These are phyloP conservation scores for Plasmodium billcollinsi DNA, from an alignment of 169 alveolate genomes.

Conservation along the genomic window DNA sequence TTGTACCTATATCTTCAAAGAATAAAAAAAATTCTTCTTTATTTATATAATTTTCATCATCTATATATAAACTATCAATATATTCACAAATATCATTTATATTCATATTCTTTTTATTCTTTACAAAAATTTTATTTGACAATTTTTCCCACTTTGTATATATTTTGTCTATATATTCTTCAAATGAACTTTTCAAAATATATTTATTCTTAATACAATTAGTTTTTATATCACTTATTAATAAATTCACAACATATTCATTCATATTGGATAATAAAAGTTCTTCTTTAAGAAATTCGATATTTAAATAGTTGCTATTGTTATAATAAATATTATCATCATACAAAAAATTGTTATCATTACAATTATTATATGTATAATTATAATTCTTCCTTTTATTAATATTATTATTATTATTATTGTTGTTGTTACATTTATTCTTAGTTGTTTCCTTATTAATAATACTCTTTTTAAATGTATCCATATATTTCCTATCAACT, in stretches of 20 bases:
- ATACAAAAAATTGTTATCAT: neutral
- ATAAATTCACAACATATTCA: slow-evolving; percentile 14
- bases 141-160: slow-evolving; percentile 53
- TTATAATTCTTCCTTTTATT: neutral
- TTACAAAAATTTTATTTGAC: slow-evolving; percentile 39
- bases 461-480: neutral
- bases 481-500: neutral
- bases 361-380: neutral
- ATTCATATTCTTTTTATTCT: slow-evolving; percentile 50
- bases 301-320: slow-evolving; percentile 2
- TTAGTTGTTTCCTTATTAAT: neutral
- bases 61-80: slow-evolving; percentile 39
- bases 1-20: slow-evolving; percentile 57
- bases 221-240: slow-evolving; percentile 22
- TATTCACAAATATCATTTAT: slow-evolving; percentile 68
- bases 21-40: slow-evolving; percentile 65
- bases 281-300: slow-evolving; percentile 29
- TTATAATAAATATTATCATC: neutral
- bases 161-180: slow-evolving; percentile 51
- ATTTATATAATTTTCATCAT: slow-evolving; percentile 51
- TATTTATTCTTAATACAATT: slow-evolving; percentile 9
- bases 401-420: neutral
- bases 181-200: slow-evolving; percentile 30
- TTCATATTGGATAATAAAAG: slow-evolving; percentile 25
- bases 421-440: neutral